Conservation (phyloP, 495 filamentous ascomycete genomes). For the Trypethelium eluteriae region DNA sequence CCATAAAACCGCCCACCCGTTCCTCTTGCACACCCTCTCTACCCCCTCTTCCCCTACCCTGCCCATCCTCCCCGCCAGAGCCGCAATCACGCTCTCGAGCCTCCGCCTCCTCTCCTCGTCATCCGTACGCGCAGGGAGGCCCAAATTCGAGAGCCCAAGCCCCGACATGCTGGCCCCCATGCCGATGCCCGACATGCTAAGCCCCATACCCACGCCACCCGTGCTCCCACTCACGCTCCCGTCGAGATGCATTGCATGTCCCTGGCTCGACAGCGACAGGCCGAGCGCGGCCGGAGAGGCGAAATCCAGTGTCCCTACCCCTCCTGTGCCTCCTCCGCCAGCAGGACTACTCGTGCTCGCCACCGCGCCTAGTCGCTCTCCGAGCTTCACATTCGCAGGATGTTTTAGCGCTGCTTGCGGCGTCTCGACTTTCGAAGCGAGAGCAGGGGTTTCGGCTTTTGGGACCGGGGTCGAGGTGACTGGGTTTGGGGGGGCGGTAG, state of each 20-base stretch:
- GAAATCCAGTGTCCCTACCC: conserved; percentile 23
- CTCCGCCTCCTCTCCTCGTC: conserved; percentile 53
- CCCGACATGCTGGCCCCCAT: background rate
- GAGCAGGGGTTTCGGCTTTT: conserved; percentile 16
- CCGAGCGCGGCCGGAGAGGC: conserved; percentile 23
- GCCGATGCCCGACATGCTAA: conserved; percentile 26
- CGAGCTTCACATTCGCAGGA: conserved; percentile 11
- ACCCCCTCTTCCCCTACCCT: conserved; percentile 74
- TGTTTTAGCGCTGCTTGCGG: conserved; percentile 15
- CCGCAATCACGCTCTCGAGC: conserved; percentile 47
- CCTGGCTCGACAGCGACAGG: conserved; percentile 20
- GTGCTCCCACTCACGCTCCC: conserved; percentile 26
- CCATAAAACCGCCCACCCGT: conserved; percentile 59
- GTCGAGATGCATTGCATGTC: conserved; percentile 21
- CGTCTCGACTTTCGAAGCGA: conserved; percentile 11
- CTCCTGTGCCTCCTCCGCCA: background rate
- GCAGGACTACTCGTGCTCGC: conserved; percentile 9
- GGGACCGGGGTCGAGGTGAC: conserved; percentile 21
- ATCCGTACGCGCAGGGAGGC: conserved; percentile 27
- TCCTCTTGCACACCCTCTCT: conserved; percentile 62
- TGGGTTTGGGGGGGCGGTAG: conserved; percentile 16
- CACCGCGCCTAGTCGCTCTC: conserved; percentile 18
- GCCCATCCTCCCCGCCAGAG: conserved; percentile 32
- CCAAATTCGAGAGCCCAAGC: conserved; percentile 17
- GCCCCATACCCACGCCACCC: conserved; percentile 26